phyloP scores from a whole-genome alignment of 768 basidiomycete species.

The Naganishia vishniacii region DNA sequence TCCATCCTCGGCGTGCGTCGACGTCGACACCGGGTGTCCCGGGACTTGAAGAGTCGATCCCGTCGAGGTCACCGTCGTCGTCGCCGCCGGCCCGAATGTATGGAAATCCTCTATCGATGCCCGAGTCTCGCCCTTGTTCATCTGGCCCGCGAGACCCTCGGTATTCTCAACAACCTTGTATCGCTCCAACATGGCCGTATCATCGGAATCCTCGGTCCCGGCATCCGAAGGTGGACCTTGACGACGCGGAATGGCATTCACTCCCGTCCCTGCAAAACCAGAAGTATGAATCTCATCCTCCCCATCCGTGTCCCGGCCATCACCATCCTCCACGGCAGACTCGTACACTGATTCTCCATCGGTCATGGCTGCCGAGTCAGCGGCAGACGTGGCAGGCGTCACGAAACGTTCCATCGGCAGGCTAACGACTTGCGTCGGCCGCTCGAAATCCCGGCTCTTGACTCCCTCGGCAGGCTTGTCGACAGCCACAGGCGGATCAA shows the following conservation, averaged over 20 bases:
- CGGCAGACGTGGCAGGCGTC: constrained; percentile 24
- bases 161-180: constrained; percentile 45
- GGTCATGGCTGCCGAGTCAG: constrained; percentile 23
- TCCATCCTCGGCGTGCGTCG: neutral
- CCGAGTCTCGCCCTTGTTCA: neutral
- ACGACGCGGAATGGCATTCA: neutral
- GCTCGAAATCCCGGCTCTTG: constrained; percentile 23
- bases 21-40: neutral
- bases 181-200: constrained; percentile 21
- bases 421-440: constrained; percentile 19
- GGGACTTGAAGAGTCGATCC: constrained; percentile 16
- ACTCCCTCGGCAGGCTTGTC: constrained; percentile 25
- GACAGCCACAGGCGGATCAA: constrained; percentile 17
- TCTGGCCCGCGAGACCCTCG: constrained; percentile 20
- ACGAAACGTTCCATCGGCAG: constrained; percentile 22
- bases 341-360: constrained; percentile 44
- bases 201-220: constrained; percentile 18
- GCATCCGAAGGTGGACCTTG: constrained; percentile 7
- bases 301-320: constrained; percentile 12
- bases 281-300: neutral
- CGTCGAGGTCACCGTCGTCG: neutral
- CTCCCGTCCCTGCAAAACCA: constrained; percentile 5
- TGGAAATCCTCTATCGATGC: constrained; percentile 14
- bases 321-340: constrained; percentile 40
- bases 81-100: neutral